Evolutionary conservation across 2,329 filamentous ascomycete genomes (phyloP), one percentile per base, ranked within the genome.

Genomic region (Phoma sp.): DNA sequence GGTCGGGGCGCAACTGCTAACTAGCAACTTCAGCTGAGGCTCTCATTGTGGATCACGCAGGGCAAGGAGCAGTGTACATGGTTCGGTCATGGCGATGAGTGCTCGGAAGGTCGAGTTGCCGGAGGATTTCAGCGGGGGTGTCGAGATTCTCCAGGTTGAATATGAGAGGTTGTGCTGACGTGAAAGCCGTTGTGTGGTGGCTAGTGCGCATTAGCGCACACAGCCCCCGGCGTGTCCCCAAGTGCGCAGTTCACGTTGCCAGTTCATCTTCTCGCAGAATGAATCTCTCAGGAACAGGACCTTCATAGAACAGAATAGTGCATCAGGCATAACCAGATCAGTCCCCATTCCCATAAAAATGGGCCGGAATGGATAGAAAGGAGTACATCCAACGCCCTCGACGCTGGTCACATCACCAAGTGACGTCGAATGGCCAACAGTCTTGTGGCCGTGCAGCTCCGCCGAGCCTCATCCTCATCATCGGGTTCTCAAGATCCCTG

Each of bases 81-180:
- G 42, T 18, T 15, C 48, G 42, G 57, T 30, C 34, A 34, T 7
- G 37, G 55, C 55, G 57, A 62, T 39, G 48, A 37, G 39, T 34
- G 30, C 42, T 58, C 63, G 66, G 67, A 42, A 59, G 52, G 15
- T 53, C 33, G 18, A 57, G 20, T 45, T 66, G 28, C 64, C 66
- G 67, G 49, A 34, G 53, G 42, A 55, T 49, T 56, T 42, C 33
- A 53, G 23, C n/a, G n/a, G 46, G 57, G 54, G 40, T 25, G 14
- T 47, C 37, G 29, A 55, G 49, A 43, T 37, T 34, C 25, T 36
- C 34, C 53, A 25, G 5, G 20, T 49, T 38, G 43, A 14, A 42
- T 36, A 47, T 14, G 28, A 42, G 47, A 30, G 49, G 36, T 33
- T 33, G 30, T 9, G 23, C 55, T 46, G 39, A 47, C 42, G 43